phyloP scores from a whole-genome alignment of 768 basidiomycete genomes.

The Crassisporium funariophilum region DNA sequence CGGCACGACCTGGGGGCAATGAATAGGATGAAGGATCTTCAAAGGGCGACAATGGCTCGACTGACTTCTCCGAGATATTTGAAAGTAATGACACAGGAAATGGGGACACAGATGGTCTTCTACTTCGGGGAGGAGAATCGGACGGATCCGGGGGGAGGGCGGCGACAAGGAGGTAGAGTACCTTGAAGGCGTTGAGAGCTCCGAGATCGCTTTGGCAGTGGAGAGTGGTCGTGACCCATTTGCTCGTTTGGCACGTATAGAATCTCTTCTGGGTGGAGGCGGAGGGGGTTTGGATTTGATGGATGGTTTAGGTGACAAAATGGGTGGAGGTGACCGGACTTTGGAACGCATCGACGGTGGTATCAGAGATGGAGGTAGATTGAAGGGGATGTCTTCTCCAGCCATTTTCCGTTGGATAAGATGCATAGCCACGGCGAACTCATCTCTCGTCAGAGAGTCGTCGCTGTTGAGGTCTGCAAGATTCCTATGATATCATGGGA shows the following conservation, averaged over 20 bases:
- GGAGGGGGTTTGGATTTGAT: conserved; percentile 15
- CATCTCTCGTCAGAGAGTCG: conserved; percentile 35
- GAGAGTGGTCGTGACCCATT: neutral
- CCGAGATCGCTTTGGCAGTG: neutral
- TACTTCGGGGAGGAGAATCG: conserved; percentile 1
- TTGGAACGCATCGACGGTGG: conserved; percentile 30
- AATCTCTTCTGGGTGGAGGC: conserved; percentile 13
- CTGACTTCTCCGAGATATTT: conserved; percentile 2
- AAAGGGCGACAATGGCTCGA: conserved; percentile 18
- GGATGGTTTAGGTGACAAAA: neutral
- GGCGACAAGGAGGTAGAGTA: conserved; percentile 9
- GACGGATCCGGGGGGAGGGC: conserved; percentile 7
- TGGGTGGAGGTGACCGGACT: conserved; percentile 8
- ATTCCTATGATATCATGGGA: conserved; percentile 28
- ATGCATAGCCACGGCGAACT: conserved; percentile 40
- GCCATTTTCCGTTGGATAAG: conserved; percentile 32
- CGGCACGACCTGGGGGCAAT: conserved; percentile 7
- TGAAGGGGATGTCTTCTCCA: conserved; percentile 34
- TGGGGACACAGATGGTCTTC: conserved; percentile 4
- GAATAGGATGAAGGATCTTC: conserved; percentile 20
- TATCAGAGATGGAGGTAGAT: conserved; percentile 34
- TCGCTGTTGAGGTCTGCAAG: conserved; percentile 37
- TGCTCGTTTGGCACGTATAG: neutral
- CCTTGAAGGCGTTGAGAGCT: neutral
- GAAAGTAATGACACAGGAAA: conserved; percentile 8